Conservation (phyloP, 2,329 filamentous ascomycete genomes). For the Apiospora hydei region DNA sequence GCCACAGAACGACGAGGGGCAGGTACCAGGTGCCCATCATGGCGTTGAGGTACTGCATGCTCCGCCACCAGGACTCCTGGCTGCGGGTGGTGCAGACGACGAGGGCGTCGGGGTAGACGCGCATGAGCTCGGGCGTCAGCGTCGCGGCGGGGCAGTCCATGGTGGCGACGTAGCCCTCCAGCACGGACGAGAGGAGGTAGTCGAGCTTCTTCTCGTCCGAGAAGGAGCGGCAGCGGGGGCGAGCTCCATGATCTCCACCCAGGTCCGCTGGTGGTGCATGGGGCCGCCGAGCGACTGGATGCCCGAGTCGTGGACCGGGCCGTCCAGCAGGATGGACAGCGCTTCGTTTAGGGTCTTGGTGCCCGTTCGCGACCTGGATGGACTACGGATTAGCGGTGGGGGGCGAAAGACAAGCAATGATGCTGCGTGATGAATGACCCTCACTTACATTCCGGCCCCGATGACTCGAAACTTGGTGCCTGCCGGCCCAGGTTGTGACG, state of each 20-base stretch:
- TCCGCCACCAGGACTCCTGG: slow-evolving; percentile 47
- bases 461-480: slow-evolving; percentile 46
- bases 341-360: slow-evolving; percentile 48
- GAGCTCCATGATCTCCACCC: slow-evolving; percentile 45
- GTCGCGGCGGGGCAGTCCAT: slow-evolving; percentile 49
- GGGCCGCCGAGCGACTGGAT: slow-evolving; percentile 46
- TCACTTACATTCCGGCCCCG: slow-evolving; percentile 45
- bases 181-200: slow-evolving; percentile 37
- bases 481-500: slow-evolving; percentile 37
- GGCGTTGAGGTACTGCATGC: slow-evolving; percentile 42
- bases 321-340: slow-evolving; percentile 44
- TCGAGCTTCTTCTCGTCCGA: slow-evolving; percentile 44
- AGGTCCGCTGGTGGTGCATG: slow-evolving; percentile 43
- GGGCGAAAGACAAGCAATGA: slow-evolving; percentile 21
- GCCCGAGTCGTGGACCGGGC: slow-evolving; percentile 46
- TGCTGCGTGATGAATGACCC: neutral
- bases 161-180: slow-evolving; percentile 46
- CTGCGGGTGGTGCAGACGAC: slow-evolving; percentile 54
- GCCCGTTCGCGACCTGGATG: slow-evolving; percentile 46
- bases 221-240: slow-evolving; percentile 40
- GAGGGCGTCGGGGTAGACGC: slow-evolving; percentile 56
- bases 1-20: slow-evolving; percentile 42
- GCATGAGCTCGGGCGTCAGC: slow-evolving; percentile 54
- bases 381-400: neutral
- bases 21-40: slow-evolving; percentile 45